These are phyloP conservation scores for Lasiodiplodia citricola DNA, from an alignment of 2,329 filamentous ascomycete species.

Conservation along the genomic window DNA sequence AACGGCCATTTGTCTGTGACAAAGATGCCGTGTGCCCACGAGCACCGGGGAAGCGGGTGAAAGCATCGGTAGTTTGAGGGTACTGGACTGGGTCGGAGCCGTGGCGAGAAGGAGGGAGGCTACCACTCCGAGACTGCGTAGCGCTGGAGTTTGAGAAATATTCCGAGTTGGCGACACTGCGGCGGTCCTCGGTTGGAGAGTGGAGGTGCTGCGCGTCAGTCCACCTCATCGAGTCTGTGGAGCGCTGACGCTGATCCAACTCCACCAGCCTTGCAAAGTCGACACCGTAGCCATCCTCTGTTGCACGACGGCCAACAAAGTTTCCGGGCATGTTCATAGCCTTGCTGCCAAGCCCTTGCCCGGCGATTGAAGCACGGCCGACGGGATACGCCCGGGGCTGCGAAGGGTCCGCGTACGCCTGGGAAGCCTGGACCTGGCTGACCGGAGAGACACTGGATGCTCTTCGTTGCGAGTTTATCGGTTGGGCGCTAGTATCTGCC, in stretches of 20 bases:
- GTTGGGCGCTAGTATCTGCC: slow-evolving; percentile 44
- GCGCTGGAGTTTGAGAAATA: slow-evolving; percentile 53
- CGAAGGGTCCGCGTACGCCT: slow-evolving; percentile 39
- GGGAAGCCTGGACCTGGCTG: slow-evolving; percentile 39
- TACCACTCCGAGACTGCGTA: slow-evolving; percentile 59
- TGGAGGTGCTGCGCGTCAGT: slow-evolving; percentile 42
- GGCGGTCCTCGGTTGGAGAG: slow-evolving; percentile 51
- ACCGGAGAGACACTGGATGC: slow-evolving; percentile 44
- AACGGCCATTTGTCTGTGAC: slow-evolving; percentile 52
- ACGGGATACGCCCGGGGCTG: slow-evolving; percentile 33
- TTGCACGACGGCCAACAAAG: slow-evolving; percentile 38
- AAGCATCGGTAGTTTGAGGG: slow-evolving; percentile 37
- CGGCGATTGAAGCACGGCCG: slow-evolving; percentile 33
- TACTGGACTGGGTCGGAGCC: slow-evolving; percentile 47
- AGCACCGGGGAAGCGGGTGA: slow-evolving; percentile 42
- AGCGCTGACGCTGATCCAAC: slow-evolving; percentile 37
- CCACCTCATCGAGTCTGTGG: slow-evolving; percentile 40
- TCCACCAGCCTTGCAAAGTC: slow-evolving; percentile 40
- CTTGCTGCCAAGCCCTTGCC: slow-evolving; percentile 35
- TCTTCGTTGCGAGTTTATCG: slow-evolving; percentile 40
- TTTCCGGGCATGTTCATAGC: slow-evolving; percentile 37
- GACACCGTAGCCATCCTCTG: slow-evolving; percentile 38
- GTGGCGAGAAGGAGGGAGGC: slow-evolving; percentile 62
- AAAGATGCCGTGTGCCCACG: slow-evolving; percentile 56
- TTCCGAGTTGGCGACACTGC: slow-evolving; percentile 46